Conservation (phyloP, 257 asterid species). For the Scutellaria barbata region DNA sequence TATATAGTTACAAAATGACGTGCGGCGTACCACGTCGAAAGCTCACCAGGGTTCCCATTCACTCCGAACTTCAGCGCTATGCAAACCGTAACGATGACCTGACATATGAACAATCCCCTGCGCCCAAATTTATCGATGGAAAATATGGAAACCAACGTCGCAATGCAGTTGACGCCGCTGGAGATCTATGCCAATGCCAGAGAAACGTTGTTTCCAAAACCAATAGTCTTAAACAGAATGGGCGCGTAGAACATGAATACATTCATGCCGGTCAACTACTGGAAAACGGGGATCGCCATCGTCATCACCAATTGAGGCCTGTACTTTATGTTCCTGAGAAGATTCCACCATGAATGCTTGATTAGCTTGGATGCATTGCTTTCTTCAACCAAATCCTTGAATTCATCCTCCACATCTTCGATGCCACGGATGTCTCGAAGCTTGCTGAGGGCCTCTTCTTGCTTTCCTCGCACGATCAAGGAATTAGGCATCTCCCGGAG, state of each 20-base stretch:
- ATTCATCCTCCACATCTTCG: slow-evolving; percentile 53
- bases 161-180: slow-evolving; percentile 48
- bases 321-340: slow-evolving; percentile 41
- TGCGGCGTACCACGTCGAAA: slow-evolving; percentile 23
- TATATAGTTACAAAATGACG: too few relatives aligned
- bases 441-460: slow-evolving; percentile 41
- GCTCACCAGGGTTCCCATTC: slow-evolving; percentile 20
- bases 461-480: slow-evolving; percentile 53
- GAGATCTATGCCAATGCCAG: slow-evolving; percentile 51
- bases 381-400: slow-evolving; percentile 51
- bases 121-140: slow-evolving; percentile 51
- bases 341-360: slow-evolving; percentile 46
- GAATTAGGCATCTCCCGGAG: slow-evolving; percentile 74
- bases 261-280: slow-evolving; percentile 71
- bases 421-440: slow-evolving; percentile 54
- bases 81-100: slow-evolving; percentile 30
- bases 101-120: slow-evolving; percentile 38
- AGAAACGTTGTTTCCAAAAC: slow-evolving; percentile 50
- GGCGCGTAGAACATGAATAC: slow-evolving; percentile 68
- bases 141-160: slow-evolving; percentile 51
- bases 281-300: slow-evolving; percentile 57
- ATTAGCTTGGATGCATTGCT: slow-evolving; percentile 53
- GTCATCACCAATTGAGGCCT: slow-evolving; percentile 57
- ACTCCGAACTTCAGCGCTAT: too few relatives aligned
- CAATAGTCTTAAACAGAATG: slow-evolving; percentile 63